These are phyloP conservation scores for Candida nanaspora DNA, from an alignment of 805 yeast species.

Conservation along the genomic window DNA sequence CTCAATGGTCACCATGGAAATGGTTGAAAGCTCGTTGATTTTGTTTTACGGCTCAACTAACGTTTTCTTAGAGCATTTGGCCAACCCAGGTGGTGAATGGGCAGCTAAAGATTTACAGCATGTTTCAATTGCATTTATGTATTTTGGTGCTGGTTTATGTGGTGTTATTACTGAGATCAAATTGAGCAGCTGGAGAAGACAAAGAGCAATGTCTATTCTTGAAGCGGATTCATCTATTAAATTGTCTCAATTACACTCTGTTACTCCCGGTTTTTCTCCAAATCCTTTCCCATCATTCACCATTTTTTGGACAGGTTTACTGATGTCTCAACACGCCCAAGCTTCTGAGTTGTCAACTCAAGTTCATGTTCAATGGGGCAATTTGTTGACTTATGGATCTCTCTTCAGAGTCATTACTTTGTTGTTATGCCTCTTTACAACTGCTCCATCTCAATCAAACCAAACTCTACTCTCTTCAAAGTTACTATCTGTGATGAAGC, in stretches of 20 bases:
- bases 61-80: slow-evolving; percentile 84
- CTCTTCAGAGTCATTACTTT: slow-evolving; percentile 65
- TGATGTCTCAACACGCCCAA: slow-evolving; percentile 94
- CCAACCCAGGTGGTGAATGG: slow-evolving; percentile 76
- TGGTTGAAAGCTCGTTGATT: slow-evolving; percentile 70
- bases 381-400: slow-evolving; percentile 74
- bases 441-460: not conserved
- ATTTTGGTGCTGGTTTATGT: slow-evolving; percentile 85
- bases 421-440: slow-evolving; percentile 39
- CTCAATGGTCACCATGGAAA: slow-evolving; percentile 69
- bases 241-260: slow-evolving; percentile 16
- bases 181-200: slow-evolving; percentile 50
- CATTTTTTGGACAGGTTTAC: slow-evolving; percentile 91
- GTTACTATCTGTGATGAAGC: slow-evolving; percentile 22
- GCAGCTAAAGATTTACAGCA: slow-evolving; percentile 86
- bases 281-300: slow-evolving; percentile 94
- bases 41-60: slow-evolving; percentile 87
- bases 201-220: slow-evolving; percentile 16
- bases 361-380: slow-evolving; percentile 92
- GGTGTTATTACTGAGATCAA: slow-evolving; percentile 78
- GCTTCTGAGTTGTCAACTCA: slow-evolving; percentile 69
- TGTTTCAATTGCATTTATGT: slow-evolving; percentile 85
- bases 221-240: slow-evolving; percentile 12
- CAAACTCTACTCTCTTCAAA: not conserved
- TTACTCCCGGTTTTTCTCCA: slow-evolving; percentile 73